A percentile compares a stretch with the other conserved stretches of the same genome.
Evolutionary conservation across 2,329 filamentous ascomycete species (phyloP).

Genomic region (Daldinia sp.): DNA sequence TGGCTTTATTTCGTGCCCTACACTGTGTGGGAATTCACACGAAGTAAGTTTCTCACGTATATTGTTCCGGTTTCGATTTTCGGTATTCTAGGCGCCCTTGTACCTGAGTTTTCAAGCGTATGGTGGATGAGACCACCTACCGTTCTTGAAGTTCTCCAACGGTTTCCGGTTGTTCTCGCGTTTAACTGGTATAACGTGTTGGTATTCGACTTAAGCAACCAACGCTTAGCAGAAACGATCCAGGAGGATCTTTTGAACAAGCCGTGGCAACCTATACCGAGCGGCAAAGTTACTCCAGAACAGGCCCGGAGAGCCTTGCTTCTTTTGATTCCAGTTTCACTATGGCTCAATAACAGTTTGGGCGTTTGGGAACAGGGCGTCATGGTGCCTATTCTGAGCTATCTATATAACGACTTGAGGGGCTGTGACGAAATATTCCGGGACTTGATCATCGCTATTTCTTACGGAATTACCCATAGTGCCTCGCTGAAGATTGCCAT

Average conservation of each 20-base stretch:
- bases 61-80: conserved; percentile 46
- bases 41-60: conserved; percentile 48
- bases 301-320: conserved; percentile 42
- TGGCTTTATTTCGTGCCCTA: neutral
- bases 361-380: conserved; percentile 39
- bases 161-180: neutral
- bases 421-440: conserved; percentile 39
- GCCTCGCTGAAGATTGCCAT: conserved; percentile 37
- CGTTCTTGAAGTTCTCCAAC: conserved; percentile 11
- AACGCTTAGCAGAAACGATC: conserved; percentile 36
- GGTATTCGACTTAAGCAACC: conserved; percentile 37
- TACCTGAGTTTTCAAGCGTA: neutral
- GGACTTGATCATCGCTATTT: conserved; percentile 38
- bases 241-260: conserved; percentile 43
- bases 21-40: conserved; percentile 40
- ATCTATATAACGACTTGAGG: conserved; percentile 42
- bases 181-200: conserved; percentile 11
- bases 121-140: neutral
- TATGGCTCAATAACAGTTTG: conserved; percentile 35
- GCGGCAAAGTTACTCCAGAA: conserved; percentile 34
- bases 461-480: conserved; percentile 40
- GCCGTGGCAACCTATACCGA: conserved; percentile 43
- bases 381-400: conserved; percentile 36
- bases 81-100: conserved; percentile 45
- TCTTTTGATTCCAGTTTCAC: conserved; percentile 32